Percentiles rank a stretch among this genome's conserved stretches.
Evolutionary conservation across 768 basidiomycete genomes (phyloP).

Genomic region (Suillus tomentosus): DNA sequence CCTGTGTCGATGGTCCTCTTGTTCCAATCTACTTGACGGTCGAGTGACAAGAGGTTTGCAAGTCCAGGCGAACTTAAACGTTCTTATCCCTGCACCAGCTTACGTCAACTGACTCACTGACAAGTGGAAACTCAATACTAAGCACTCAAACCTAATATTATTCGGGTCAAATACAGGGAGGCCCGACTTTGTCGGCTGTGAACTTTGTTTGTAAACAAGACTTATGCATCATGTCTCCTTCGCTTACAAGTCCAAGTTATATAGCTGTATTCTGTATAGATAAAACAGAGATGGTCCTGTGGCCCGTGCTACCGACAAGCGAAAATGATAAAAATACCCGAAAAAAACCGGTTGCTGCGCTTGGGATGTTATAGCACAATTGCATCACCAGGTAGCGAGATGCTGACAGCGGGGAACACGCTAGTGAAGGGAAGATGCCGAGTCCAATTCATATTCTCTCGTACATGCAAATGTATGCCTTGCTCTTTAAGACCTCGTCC

Average conservation of each 20-base stretch:
- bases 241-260: slow-evolving; percentile 2
- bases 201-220: no score
- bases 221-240: background rate
- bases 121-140: background rate
- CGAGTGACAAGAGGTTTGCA: background rate
- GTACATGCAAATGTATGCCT: slow-evolving; percentile 94
- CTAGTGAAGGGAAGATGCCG: background rate
- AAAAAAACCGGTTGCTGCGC: background rate
- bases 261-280: slow-evolving; percentile 2
- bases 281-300: background rate
- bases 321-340: slow-evolving; percentile 6
- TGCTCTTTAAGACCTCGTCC: slow-evolving; percentile 88
- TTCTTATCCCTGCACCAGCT: background rate
- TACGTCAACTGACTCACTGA: background rate
- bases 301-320: background rate
- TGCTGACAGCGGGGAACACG: background rate
- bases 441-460: slow-evolving; percentile 55
- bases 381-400: background rate
- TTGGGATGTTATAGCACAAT: background rate
- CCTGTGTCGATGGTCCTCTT: background rate
- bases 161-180: no score
- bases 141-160: background rate
- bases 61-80: background rate
- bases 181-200: no score
- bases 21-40: background rate